Evolutionary conservation across 202 grass and related monocot genomes (phyloP), one percentile per base, ranked within the genome.

Genomic region (Elaeis oleifera): DNA sequence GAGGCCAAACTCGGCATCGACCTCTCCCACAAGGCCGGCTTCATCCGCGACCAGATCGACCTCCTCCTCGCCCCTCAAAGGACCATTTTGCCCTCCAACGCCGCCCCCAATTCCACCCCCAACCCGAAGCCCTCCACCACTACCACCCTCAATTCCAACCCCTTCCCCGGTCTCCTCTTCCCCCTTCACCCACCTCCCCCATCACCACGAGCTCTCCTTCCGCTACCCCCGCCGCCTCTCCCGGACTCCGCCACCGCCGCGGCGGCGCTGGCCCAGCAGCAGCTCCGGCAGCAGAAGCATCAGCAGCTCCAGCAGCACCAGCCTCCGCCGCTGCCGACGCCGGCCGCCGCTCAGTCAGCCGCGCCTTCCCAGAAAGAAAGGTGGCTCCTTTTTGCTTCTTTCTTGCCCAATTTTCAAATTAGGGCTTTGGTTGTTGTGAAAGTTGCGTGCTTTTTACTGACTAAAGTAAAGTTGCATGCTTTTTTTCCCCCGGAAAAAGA

Each of bases 21-120:
- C 75, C 85, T 99, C 79, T 73, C 94, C 44, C 74, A 86, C 66
- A 99, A 84, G 82, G 77, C 88, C 56, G 58, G 72, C 52, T 87
- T 99, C 78, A 89, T 99, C 52, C 82, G 94, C 72, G 81, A 82
- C 84, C 74, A 92, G 68, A 83, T 99, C 79, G 49, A 83, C 36
- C 71, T 87, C 64, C 80, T 92, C 18, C 85, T 89, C 58, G 54
- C n/a, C 84, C 8, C 48, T 61, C 65, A 3, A 81, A 81, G 13
- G 81, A 89, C 64, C 66, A 50, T n/a, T 89, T 95, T 59, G 76
- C 78, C 51, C 63, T 75, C 58, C 14, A 26, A 4, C 20, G 71
- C 0, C 49, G 67, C 44, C 25, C 49, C 18, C 25, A 56, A 4
- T 44, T 56, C 39, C 65, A 50, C 18, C 53, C 18, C 53, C 53